Percentiles rank a stretch among this genome's conserved stretches.
Conservation (phyloP, 2,329 filamentous ascomycete genomes). For the Aureobasidium pullulans region DNA sequence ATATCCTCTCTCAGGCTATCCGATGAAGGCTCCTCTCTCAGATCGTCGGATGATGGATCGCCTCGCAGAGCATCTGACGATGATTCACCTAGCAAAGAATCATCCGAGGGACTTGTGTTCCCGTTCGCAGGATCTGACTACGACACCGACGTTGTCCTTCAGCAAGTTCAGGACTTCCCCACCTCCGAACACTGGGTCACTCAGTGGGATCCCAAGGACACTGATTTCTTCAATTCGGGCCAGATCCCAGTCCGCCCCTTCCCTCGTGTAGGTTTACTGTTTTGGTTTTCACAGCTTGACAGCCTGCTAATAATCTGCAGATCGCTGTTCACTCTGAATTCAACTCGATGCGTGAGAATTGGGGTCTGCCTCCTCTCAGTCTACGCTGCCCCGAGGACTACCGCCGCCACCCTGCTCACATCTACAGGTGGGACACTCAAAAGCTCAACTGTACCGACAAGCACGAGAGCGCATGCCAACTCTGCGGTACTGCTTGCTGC, state of each 20-base stretch:
- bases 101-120: too few species aligned
- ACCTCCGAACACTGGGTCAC: neutral
- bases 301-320: neutral
- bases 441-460: conserved; percentile 17
- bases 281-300: neutral
- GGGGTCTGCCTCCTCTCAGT: conserved; percentile 12
- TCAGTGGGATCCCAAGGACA: neutral
- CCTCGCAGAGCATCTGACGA: too few species aligned
- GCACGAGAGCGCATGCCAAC: conserved; percentile 15
- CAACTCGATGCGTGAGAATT: neutral
- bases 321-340: neutral
- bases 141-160: neutral
- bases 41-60: too few species aligned
- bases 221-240: neutral
- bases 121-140: too few species aligned
- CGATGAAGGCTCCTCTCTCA: too few species aligned
- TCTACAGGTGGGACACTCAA: conserved; percentile 16
- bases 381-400: conserved; percentile 4
- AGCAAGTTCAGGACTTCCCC: neutral
- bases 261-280: neutral
- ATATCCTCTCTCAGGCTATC: too few species aligned
- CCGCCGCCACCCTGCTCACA: conserved; percentile 16
- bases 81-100: too few species aligned
- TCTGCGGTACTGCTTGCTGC: conserved; percentile 18
- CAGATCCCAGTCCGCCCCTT: neutral